Base-by-base conservation (phyloP, 163 green algal genomes). In the Scenedesmus sp. region DNA sequence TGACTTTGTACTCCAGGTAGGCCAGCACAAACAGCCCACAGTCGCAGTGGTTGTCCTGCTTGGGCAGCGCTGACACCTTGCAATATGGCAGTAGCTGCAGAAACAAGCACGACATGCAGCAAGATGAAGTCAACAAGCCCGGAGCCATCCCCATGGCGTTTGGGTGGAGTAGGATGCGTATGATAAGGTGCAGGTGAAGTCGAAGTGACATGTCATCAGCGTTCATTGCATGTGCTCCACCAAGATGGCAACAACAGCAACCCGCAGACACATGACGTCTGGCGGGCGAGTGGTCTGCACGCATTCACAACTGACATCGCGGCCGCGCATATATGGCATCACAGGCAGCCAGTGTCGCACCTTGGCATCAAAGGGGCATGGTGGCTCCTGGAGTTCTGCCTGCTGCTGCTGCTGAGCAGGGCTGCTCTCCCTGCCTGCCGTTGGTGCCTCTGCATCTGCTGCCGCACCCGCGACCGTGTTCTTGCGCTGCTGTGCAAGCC, bases 21-120 rank as follows among this genome's bases (percentile, higher is more conserved):
- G 94, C 84, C 51, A 98, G 96, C 84, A 99, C 82, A 94, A 98
- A 99, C 53, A 99, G 95, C 10, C 98, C 98, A 91, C 98, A 99
- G 93, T 99, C 98, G 86, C 93, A 98, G 92, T 97, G 92, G 93
- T 99, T 99, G 93, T 97, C 91, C 93, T 99, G 98, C 79, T 83
- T 78, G 10, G 96, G 96, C 33, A 96, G 61, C 40, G 65, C 51
- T 42, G 18, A 33, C n/a, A 44, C 83, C 35, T 30, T 44, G 72
- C 37, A 46, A 43, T 26, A 42, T 13, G 43, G 43, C 79, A 85
- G 10, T 33, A 68, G 56, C 56, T 30, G 56, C 9, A 1, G 16
- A 0, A 68, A 26, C 15, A 3, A 3, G 16, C 13, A 16, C 7
- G 46, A 6, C 46, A 6, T 10, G 46, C 46, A 6, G 10, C 46